phyloP scores from a whole-genome alignment of 208 protist genomes.

The Leishmania tarentolae region DNA sequence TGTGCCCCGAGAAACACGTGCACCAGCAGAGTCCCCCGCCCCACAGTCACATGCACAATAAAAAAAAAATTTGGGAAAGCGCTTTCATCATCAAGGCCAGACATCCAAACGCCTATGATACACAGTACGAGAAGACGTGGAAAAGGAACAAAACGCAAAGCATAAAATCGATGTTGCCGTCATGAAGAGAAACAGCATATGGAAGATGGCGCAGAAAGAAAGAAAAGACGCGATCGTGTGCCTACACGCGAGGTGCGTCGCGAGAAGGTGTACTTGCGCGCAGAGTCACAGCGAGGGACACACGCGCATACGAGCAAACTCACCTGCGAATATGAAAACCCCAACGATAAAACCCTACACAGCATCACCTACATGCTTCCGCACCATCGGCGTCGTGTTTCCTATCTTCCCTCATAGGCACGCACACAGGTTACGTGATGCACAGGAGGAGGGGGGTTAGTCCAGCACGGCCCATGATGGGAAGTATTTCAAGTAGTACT shows the following conservation, averaged over 20 bases:
- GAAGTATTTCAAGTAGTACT: slow-evolving; percentile 23
- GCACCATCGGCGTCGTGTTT: background rate
- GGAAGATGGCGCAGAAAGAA: background rate
- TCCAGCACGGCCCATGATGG: slow-evolving; percentile 14
- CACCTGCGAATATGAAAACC: background rate
- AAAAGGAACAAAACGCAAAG: background rate
- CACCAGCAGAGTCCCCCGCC: background rate
- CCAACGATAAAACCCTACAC: no score
- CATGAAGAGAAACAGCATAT: no score
- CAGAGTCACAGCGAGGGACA: background rate
- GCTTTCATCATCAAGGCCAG: background rate
- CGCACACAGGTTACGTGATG: no score
- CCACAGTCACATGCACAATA: no score
- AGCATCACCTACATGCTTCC: background rate
- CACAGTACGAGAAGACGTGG: background rate
- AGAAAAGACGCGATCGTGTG: background rate
- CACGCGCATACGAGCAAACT: background rate
- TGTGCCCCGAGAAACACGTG: background rate
- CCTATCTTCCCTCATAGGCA: background rate
- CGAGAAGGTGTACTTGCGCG: background rate
- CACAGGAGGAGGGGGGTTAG: background rate
- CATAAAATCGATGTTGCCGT: no score
- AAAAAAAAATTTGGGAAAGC: background rate
- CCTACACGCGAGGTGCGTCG: background rate
- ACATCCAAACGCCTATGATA: background rate